A percentile compares a stretch with the other conserved stretches of the same genome.
Evolutionary conservation across 2,329 filamentous ascomycete genomes (phyloP).

Genomic region (Gyromitra esculenta): DNA sequence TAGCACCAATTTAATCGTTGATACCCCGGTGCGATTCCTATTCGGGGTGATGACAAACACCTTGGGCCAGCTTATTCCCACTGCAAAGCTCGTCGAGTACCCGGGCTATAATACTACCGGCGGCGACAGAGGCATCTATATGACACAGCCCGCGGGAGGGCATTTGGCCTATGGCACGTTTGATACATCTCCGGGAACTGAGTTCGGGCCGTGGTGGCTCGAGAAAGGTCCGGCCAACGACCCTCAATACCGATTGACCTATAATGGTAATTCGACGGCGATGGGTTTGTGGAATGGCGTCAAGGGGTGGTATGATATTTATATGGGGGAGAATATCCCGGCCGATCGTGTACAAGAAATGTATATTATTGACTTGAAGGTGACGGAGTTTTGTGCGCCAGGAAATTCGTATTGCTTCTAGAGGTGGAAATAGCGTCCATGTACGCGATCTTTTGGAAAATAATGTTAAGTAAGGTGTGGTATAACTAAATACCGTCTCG

Average conservation of each 20-base stretch:
- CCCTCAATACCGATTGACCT: conserved; percentile 25
- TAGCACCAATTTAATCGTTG: neutral
- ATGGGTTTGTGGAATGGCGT: conserved; percentile 24
- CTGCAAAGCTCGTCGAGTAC: conserved; percentile 33
- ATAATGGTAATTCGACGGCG: conserved; percentile 18
- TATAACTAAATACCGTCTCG: no score
- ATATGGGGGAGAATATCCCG: conserved; percentile 34
- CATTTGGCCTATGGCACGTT: conserved; percentile 24
- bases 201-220: conserved; percentile 31
- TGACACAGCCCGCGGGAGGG: conserved; percentile 15
- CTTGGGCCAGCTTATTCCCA: neutral
- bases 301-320: conserved; percentile 23
- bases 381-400: conserved; percentile 31
- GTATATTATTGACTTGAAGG: conserved; percentile 27
- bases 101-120: conserved; percentile 7
- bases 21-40: conserved; percentile 15
- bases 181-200: neutral
- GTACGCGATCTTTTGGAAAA: neutral
- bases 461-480: neutral
- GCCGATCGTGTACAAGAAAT: neutral
- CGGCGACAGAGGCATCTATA: conserved; percentile 8
- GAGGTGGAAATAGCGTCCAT: neutral
- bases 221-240: neutral
- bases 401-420: conserved; percentile 12
- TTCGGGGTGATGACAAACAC: neutral